Evolutionary conservation across 2,329 filamentous ascomycete genomes (phyloP).

Genomic region (Magnaporthales sp.): DNA sequence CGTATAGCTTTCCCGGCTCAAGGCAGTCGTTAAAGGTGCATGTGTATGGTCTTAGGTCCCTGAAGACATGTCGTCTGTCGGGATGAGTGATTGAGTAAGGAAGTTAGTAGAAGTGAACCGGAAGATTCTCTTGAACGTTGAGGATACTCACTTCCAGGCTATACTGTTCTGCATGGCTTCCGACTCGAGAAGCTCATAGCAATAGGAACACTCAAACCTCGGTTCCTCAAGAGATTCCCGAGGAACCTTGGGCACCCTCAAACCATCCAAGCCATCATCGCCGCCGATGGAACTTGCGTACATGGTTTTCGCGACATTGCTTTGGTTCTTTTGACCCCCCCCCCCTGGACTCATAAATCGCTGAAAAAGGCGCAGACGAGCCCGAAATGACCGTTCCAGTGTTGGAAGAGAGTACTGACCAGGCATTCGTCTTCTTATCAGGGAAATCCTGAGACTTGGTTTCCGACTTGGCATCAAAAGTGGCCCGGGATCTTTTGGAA

Average conservation of each 20-base stretch:
- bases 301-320: not conserved
- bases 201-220: conserved; percentile 3
- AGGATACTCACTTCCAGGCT: conserved; percentile 5
- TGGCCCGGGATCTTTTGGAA: not conserved
- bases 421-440: not conserved
- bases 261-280: not conserved
- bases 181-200: conserved; percentile 2
- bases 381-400: not conserved
- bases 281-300: not conserved
- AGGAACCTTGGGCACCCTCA: not conserved
- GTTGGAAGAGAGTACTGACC: not conserved
- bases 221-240: not conserved
- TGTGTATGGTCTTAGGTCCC: conserved; percentile 18
- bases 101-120: not conserved
- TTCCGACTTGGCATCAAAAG: not conserved
- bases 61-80: conserved; percentile 14
- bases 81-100: no score
- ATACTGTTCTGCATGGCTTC: conserved; percentile 3
- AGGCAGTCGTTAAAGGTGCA: conserved; percentile 16
- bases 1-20: conserved; percentile 12
- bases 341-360: not conserved
- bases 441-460: not conserved
- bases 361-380: not conserved
- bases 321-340: not conserved
- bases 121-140: not conserved